Conservation (phyloP, 345 rosid genomes). For the Boechera stricta region DNA sequence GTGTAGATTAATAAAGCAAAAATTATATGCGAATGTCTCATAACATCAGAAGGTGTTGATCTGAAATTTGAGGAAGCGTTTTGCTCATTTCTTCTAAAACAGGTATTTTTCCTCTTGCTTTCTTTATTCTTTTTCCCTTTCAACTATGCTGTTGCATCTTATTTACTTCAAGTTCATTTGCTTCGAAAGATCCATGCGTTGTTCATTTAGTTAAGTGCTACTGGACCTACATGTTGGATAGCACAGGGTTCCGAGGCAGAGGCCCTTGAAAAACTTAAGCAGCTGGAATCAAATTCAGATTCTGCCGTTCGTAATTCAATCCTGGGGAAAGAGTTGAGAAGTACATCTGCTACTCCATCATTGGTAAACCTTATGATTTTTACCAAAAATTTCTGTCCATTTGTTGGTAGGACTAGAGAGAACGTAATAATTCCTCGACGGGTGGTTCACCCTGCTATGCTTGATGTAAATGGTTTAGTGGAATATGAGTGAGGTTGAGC, state of each 20-base stretch:
- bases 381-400: constrained; percentile 12
- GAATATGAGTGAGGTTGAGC: constrained; percentile 28
- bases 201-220: constrained; percentile 38
- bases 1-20: constrained; percentile 81
- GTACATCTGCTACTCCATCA: constrained; percentile 56
- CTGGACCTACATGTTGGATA: constrained; percentile 41
- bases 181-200: constrained; percentile 24
- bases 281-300: constrained; percentile 67
- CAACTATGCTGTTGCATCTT: constrained; percentile 17
- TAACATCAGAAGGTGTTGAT: constrained; percentile 81
- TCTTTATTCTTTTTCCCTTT: constrained; percentile 7
- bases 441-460: neutral
- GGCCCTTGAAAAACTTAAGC: constrained; percentile 72
- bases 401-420: constrained; percentile 27
- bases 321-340: constrained; percentile 58
- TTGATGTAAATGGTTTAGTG: constrained; percentile 20
- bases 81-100: constrained; percentile 83
- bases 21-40: constrained; percentile 76
- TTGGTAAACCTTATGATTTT: constrained; percentile 56
- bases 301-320: constrained; percentile 56
- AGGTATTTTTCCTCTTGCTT: constrained; percentile 55
- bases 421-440: neutral
- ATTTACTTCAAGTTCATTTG: constrained; percentile 21
- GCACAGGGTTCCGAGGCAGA: constrained; percentile 80
- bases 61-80: constrained; percentile 90